Base-by-base conservation (phyloP, 2,329 filamentous ascomycete species). In the Sporothrix euskadiensis region DNA sequence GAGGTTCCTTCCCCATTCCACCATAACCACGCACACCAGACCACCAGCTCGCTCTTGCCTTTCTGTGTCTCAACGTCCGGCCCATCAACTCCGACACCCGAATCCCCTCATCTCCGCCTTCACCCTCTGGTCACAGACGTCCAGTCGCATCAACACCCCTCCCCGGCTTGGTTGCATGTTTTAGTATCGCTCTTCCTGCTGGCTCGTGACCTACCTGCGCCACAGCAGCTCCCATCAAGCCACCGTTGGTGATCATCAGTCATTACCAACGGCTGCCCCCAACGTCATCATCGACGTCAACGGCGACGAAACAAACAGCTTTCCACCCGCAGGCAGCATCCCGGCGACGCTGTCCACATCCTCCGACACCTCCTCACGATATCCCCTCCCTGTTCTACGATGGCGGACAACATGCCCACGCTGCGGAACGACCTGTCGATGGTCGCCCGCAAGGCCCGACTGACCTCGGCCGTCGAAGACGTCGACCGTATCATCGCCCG, bases 401-500 rank as follows among this genome's bases (percentile, higher is more conserved):
- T 77, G 76, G 75, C 75, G 39, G 77, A 78, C 57, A 76, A 75
- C 32, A 86, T 89, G 78, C 82, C 83, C 73, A 81, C 83, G 41
- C 82, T 97, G 76, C 88, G 92, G 81, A 90, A 90, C 78, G 93
- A 97, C 80, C 88, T 96, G 77, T 87, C 90, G 77, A 89, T 90
- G 78, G 88, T 97, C 74, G 88, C 88, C 78, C 90, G 88, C 79
- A 89, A 88, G 76, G 88, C 90, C 44, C 91, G 90, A 79, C 87
- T 94, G 61, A 88, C 88, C 4, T 88, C 91, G 73, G 91, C 90
- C 54, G 89, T 97, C 73, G 84, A 89, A 47, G 91, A 97, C 86
- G 92, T 97, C 22, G 94, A 98, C 80, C 88, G 89, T 74, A 91
- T 94, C 54, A 94, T 99, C 77, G 88, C 94, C 75, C 83, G 93